Evolutionary conservation across 2,329 filamentous ascomycete genomes (phyloP).

Genomic region (Pseudopithomyces chartarum): DNA sequence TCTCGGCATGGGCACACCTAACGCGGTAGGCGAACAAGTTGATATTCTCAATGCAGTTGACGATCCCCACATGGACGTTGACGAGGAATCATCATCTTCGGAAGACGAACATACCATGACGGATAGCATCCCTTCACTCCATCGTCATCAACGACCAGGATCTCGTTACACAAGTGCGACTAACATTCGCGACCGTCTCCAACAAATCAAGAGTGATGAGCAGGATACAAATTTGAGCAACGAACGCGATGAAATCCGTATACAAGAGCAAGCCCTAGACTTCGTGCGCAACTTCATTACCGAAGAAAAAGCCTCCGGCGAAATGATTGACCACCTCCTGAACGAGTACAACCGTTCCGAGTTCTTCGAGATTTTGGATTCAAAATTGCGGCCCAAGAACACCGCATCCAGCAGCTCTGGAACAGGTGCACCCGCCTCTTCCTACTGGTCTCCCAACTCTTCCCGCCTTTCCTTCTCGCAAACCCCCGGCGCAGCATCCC

Average conservation of each 20-base stretch:
- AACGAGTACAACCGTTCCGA: slow-evolving; percentile 74
- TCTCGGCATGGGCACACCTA: slow-evolving; percentile 60
- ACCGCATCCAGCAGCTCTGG: slow-evolving; percentile 10
- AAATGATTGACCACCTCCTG: slow-evolving; percentile 86
- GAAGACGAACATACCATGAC: slow-evolving; percentile 55
- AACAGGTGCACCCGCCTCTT: slow-evolving; percentile 11
- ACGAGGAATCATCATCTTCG: slow-evolving; percentile 40
- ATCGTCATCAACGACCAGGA: slow-evolving; percentile 41
- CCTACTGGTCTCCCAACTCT: slow-evolving; percentile 63
- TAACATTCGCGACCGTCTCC: slow-evolving; percentile 47
- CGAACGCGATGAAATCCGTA: slow-evolving; percentile 76
- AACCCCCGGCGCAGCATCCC: slow-evolving; percentile 44
- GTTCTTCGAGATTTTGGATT: slow-evolving; percentile 79
- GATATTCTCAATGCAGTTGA: slow-evolving; percentile 61
- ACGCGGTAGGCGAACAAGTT: slow-evolving; percentile 65
- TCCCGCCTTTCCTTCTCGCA: slow-evolving; percentile 54
- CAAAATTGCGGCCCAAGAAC: slow-evolving; percentile 69
- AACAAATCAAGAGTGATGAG: slow-evolving; percentile 65
- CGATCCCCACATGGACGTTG: slow-evolving; percentile 49
- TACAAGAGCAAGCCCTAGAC: slow-evolving; percentile 90
- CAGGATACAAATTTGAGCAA: slow-evolving; percentile 70
- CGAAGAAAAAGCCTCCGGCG: slow-evolving; percentile 58
- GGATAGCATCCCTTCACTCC: slow-evolving; percentile 49
- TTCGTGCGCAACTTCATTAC: slow-evolving; percentile 89
- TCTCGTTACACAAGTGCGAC: slow-evolving; percentile 43